A percentile compares a stretch with the other conserved stretches of the same genome.
phyloP scores from a whole-genome alignment of 345 rosid species.

The Geranium rotundifolium region DNA sequence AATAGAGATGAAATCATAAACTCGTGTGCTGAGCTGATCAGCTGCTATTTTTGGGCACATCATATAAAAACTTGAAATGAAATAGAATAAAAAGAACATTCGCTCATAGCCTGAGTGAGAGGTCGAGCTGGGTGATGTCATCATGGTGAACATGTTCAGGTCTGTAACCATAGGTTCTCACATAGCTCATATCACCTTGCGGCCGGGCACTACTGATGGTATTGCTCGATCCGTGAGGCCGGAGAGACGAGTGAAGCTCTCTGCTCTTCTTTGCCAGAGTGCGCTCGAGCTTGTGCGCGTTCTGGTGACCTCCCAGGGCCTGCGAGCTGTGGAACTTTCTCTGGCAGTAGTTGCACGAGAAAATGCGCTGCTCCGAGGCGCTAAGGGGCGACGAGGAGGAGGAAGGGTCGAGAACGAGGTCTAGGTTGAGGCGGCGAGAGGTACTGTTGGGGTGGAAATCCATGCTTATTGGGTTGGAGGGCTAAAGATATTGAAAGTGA shows the following conservation, averaged over 20 bases:
- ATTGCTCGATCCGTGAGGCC: conserved; percentile 14
- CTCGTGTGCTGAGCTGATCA: no score
- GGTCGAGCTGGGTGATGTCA: conserved; percentile 60
- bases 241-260: conserved; percentile 27
- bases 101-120: conserved; percentile 64
- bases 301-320: conserved; percentile 97
- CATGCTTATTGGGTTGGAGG: conserved; percentile 19
- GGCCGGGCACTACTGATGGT: background rate
- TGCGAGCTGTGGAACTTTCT: conserved; percentile 92
- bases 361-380: conserved; percentile 46
- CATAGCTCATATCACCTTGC: conserved; percentile 19
- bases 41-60: no score
- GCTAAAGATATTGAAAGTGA: no score
- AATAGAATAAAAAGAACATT: no score
- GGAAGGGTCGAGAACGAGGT: conserved; percentile 42
- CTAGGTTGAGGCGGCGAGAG: conserved; percentile 56
- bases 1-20: no score
- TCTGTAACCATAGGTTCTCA: conserved; percentile 19
- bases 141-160: conserved; percentile 37
- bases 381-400: conserved; percentile 29
- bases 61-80: no score
- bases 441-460: conserved; percentile 62
- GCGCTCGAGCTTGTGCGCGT: conserved; percentile 90
- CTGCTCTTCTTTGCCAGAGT: conserved; percentile 83
- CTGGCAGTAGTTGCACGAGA: conserved; percentile 91